Evolutionary conservation across 2,329 filamentous ascomycete genomes (phyloP).

Genomic region (Colletotrichum neosansevieriae): DNA sequence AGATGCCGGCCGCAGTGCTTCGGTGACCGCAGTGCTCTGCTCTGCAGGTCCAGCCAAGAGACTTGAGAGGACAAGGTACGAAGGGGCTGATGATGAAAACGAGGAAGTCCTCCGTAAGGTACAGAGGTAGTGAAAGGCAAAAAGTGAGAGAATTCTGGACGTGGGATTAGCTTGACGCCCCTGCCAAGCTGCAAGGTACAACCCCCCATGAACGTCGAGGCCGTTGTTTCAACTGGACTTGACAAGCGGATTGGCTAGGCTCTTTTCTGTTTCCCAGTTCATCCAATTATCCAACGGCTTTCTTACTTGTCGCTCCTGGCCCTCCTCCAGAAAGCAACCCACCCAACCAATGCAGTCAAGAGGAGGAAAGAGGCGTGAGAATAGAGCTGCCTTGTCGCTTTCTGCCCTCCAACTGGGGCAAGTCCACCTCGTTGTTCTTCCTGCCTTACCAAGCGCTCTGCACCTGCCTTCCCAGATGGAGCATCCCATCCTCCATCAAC

Average conservation of each 20-base stretch:
- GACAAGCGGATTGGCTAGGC: constrained; percentile 30
- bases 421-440: constrained; percentile 11
- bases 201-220: constrained; percentile 19
- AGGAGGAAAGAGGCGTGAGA: constrained; percentile 23
- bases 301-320: constrained; percentile 1
- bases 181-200: constrained; percentile 37
- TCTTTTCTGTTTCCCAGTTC: constrained; percentile 29
- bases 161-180: constrained; percentile 25
- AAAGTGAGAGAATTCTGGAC: background rate
- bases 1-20: constrained; percentile 4
- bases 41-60: too few species aligned
- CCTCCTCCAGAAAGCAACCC: constrained; percentile 18
- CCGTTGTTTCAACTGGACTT: constrained; percentile 34
- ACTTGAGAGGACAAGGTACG: constrained; percentile 5
- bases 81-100: background rate
- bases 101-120: background rate
- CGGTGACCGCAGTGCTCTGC: background rate
- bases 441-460: constrained; percentile 6
- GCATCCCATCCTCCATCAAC: constrained; percentile 22
- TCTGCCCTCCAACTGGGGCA: background rate
- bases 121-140: too few species aligned
- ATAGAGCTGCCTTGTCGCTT: constrained; percentile 18
- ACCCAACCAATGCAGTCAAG: constrained; percentile 10
- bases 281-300: constrained; percentile 32
- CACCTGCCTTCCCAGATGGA: constrained; percentile 9